These are phyloP conservation scores for Sugiyamaella chiloensis DNA, from an alignment of 805 yeast genomes.

Conservation along the genomic window DNA sequence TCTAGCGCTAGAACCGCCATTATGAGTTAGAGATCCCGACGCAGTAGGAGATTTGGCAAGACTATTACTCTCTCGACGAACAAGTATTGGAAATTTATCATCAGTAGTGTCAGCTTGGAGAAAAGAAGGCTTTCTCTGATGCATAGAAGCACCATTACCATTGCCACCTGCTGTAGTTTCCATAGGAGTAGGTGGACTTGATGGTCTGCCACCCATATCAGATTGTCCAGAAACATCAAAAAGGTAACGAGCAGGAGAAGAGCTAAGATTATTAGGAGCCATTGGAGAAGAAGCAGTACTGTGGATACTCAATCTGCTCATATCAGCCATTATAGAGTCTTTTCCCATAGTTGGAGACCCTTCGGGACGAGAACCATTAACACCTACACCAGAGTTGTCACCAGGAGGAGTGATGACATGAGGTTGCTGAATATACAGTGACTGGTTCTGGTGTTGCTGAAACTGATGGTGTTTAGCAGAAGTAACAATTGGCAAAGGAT, in stretches of 20 bases:
- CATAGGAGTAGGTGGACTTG: background rate
- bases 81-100: slow-evolving; percentile 34
- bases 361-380: no score
- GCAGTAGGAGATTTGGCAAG: slow-evolving; percentile 1
- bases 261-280: background rate
- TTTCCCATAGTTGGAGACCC: background rate
- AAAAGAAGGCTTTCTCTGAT: slow-evolving; percentile 18
- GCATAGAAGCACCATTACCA: background rate
- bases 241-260: slow-evolving; percentile 5
- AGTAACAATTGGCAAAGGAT: slow-evolving; percentile 1
- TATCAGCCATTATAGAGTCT: background rate
- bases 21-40: background rate
- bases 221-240: background rate
- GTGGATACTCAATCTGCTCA: slow-evolving; percentile 1
- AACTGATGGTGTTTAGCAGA: background rate
- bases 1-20: background rate
- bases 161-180: background rate
- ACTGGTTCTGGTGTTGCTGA: background rate
- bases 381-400: background rate
- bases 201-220: background rate
- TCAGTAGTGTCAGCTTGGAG: slow-evolving; percentile 33
- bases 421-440: slow-evolving; percentile 1
- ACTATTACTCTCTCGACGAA: slow-evolving; percentile 29
- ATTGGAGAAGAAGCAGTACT: background rate
- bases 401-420: slow-evolving; percentile 8